phyloP scores from a whole-genome alignment of 441 rosid genomes.

The California macrophylla region DNA sequence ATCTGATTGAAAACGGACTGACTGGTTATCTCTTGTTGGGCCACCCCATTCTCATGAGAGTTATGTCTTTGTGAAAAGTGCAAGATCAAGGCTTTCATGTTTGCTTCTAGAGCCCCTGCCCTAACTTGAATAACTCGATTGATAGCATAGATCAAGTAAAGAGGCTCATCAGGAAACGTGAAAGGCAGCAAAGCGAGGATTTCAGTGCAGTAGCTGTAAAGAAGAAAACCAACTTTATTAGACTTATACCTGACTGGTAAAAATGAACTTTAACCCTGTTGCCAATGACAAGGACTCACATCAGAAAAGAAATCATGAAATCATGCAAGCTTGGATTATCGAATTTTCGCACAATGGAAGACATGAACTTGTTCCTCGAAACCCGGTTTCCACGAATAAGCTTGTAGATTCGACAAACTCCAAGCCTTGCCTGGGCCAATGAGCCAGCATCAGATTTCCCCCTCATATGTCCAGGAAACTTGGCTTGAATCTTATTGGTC shows the following conservation, averaged over 20 bases:
- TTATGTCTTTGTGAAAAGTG: slow-evolving; percentile 43
- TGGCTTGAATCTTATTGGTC: slow-evolving; percentile 45
- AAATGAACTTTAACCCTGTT: slow-evolving; percentile 9
- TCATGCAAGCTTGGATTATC: slow-evolving; percentile 65
- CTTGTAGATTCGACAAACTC: slow-evolving; percentile 92
- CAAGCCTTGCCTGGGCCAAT: slow-evolving; percentile 84
- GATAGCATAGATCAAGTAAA: slow-evolving; percentile 77
- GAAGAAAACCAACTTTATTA: slow-evolving; percentile 17
- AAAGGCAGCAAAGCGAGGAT: slow-evolving; percentile 89
- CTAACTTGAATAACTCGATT: slow-evolving; percentile 91
- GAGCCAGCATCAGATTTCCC: slow-evolving; percentile 60
- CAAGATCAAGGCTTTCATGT: slow-evolving; percentile 61
- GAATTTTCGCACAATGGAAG: slow-evolving; percentile 93
- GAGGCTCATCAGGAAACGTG: slow-evolving; percentile 90
- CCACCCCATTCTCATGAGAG: slow-evolving; percentile 6
- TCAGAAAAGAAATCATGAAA: slow-evolving; percentile 58
- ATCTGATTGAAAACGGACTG: slow-evolving; percentile 27
- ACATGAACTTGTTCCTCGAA: slow-evolving; percentile 93
- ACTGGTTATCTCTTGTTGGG: slow-evolving; percentile 29
- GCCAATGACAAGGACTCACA: slow-evolving; percentile 44
- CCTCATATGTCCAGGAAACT: slow-evolving; percentile 46
- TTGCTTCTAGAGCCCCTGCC: slow-evolving; percentile 88
- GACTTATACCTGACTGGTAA: slow-evolving; percentile 11
- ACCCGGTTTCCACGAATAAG: slow-evolving; percentile 86
- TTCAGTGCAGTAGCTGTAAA: slow-evolving; percentile 84